phyloP scores from a whole-genome alignment of 176 grass and related monocot species.

The Juncus inflexus region DNA sequence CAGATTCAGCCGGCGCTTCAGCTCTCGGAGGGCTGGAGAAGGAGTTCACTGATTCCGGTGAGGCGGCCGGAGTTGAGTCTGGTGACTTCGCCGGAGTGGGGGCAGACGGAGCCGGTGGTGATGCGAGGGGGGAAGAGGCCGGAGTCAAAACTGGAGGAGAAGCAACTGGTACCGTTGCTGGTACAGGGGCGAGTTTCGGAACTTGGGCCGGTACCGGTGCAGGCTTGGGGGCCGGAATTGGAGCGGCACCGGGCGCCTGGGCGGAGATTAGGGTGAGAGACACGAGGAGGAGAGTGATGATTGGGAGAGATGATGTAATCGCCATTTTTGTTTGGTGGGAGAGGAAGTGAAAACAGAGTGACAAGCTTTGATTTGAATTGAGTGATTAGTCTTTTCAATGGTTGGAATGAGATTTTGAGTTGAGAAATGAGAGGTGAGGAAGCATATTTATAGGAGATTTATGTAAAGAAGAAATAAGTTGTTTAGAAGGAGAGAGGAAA shows the following conservation, averaged over 20 bases:
- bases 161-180: constrained; percentile 13
- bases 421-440: not conserved
- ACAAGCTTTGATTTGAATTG: not conserved
- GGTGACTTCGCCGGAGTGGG: constrained; percentile 6
- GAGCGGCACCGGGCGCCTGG: constrained; percentile 9
- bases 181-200: not conserved
- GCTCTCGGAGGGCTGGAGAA: not conserved
- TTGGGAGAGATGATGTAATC: not conserved
- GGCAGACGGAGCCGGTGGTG: not conserved
- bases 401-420: not conserved
- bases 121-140: constrained; percentile 7
- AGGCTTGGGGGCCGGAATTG: constrained; percentile 5
- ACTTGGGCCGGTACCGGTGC: constrained; percentile 7
- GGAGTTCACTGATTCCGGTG: constrained; percentile 3
- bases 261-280: constrained; percentile 10
- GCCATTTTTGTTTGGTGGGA: constrained; percentile 11
- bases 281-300: constrained; percentile 8
- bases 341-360: not conserved
- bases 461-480: not conserved
- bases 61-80: not conserved
- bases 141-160: constrained; percentile 22
- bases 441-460: constrained; percentile 6
- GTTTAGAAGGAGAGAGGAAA: not conserved
- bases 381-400: not conserved
- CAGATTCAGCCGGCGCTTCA: constrained; percentile 6